A percentile compares a stretch with the other conserved stretches of the same genome.
These are phyloP conservation scores for Geosmithia morbida DNA, from an alignment of 2,329 filamentous ascomycete species.

Conservation along the genomic window DNA sequence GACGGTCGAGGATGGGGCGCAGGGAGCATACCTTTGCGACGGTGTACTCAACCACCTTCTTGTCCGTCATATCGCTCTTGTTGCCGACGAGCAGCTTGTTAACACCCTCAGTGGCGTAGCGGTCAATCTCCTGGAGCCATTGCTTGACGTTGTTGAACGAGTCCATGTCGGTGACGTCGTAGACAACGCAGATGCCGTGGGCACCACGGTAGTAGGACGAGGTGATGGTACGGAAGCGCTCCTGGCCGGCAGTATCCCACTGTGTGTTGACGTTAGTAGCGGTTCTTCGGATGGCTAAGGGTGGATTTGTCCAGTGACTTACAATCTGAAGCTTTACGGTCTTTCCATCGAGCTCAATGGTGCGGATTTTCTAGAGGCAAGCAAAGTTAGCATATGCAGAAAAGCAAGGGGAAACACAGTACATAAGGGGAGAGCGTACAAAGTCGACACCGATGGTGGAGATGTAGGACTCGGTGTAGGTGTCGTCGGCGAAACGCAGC, in stretches of 20 bases:
- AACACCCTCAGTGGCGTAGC: conserved; percentile 96
- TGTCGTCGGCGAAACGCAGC: conserved; percentile 95
- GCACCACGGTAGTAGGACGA: conserved; percentile 99
- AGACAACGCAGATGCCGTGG: conserved; percentile 98
- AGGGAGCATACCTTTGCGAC: conserved; percentile 74
- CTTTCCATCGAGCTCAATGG: conserved; percentile 98
- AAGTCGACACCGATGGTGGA: conserved; percentile 99
- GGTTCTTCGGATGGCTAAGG: background rate
- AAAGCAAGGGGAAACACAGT: background rate
- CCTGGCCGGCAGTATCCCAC: conserved; percentile 99
- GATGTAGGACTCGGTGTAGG: conserved; percentile 99
- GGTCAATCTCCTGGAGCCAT: conserved; percentile 99
- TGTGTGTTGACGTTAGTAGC: conserved; percentile 20
- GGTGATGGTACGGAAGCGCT: conserved; percentile 99
- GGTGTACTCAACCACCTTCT: conserved; percentile 99
- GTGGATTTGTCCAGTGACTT: conserved; percentile 32
- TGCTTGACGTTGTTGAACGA: conserved; percentile 99
- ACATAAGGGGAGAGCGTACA: conserved; percentile 51
- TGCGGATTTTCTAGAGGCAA: conserved; percentile 83
- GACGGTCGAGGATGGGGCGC: background rate
- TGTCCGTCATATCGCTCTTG: conserved; percentile 99
- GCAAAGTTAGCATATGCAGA: background rate
- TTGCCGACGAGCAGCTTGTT: conserved; percentile 99
- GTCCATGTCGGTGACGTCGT: conserved; percentile 99
- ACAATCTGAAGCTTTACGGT: conserved; percentile 99